Percentiles rank a stretch among this genome's conserved stretches.
phyloP scores from a whole-genome alignment of 768 basidiomycete species.

The Tulasnella sp. region DNA sequence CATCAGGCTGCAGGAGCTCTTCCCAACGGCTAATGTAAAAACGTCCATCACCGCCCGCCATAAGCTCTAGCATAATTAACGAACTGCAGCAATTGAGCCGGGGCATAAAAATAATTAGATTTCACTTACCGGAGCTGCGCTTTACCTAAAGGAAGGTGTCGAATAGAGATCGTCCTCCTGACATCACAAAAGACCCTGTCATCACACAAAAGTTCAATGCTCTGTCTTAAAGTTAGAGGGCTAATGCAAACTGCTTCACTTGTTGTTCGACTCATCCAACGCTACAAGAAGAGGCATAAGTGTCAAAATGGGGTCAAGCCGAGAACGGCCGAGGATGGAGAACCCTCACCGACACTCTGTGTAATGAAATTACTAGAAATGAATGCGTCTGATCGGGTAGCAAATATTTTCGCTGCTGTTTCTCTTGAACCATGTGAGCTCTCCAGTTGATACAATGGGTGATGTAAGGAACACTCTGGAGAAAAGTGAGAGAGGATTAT shows the following conservation, averaged over 20 bases:
- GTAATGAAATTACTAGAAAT: background rate
- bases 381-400: background rate
- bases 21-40: constrained; percentile 6
- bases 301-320: background rate
- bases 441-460: constrained; percentile 8
- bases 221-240: no score
- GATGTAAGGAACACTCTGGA: constrained; percentile 1
- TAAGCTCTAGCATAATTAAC: constrained; percentile 4
- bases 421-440: background rate
- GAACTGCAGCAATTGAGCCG: no score
- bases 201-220: background rate
- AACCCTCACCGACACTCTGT: constrained; percentile 1
- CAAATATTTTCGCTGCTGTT: constrained; percentile 2
- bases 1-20: constrained; percentile 11
- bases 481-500: background rate
- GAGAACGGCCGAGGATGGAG: background rate
- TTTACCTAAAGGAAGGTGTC: background rate
- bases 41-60: background rate
- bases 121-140: background rate
- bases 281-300: background rate
- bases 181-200: constrained; percentile 5
- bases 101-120: background rate
- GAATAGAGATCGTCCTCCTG: constrained; percentile 1
- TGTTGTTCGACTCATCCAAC: constrained; percentile 4
- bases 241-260: background rate